phyloP scores from a whole-genome alignment of 208 protist genomes.

The Naegleria gruberi region DNA sequence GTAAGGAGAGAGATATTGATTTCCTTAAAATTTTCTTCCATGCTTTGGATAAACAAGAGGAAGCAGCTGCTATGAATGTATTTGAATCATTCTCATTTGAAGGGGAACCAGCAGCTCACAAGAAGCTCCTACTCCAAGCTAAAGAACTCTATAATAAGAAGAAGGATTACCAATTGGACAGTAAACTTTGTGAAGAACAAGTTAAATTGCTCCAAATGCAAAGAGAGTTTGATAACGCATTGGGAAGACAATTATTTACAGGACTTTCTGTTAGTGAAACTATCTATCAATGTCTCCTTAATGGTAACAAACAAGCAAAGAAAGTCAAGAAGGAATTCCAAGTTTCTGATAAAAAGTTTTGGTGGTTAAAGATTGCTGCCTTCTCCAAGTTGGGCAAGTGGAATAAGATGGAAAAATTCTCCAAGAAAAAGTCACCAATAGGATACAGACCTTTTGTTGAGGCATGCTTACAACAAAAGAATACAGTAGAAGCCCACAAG shows the following conservation, averaged over 20 bases:
- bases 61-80: slow-evolving; percentile 11
- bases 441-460: slow-evolving; percentile 24
- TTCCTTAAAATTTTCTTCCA: not conserved
- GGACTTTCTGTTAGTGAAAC: slow-evolving; percentile 14
- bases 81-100: not conserved
- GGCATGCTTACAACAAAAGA: not conserved
- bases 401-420: slow-evolving; percentile 24
- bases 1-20: slow-evolving; percentile 19
- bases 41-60: not conserved
- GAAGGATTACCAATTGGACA: not conserved
- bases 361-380: slow-evolving; percentile 27
- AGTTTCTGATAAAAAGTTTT: slow-evolving; percentile 25
- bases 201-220: slow-evolving; percentile 20
- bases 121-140: not conserved
- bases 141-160: not conserved
- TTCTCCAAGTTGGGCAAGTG: slow-evolving; percentile 9
- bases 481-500: not conserved
- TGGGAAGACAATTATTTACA: not conserved
- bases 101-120: not conserved
- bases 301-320: not conserved
- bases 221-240: not conserved
- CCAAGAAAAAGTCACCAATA: slow-evolving; percentile 28
- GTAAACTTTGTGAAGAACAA: slow-evolving; percentile 16
- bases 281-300: slow-evolving; percentile 21
- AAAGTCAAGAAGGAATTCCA: slow-evolving; percentile 16